Base-by-base conservation (phyloP, 208 protist species). In the Polymyxa betae region DNA sequence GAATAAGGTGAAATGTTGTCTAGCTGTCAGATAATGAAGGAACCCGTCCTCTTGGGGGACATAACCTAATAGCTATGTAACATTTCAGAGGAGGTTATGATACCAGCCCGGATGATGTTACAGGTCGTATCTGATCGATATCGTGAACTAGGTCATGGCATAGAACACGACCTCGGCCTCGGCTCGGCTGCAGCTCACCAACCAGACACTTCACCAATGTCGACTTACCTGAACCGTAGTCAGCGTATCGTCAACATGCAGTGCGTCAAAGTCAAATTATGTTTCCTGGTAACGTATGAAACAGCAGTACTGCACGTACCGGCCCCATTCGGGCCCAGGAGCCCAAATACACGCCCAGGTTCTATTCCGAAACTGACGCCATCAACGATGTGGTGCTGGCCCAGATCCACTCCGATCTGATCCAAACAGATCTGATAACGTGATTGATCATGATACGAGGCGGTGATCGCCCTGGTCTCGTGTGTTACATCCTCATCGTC, bases 361-460 rank as follows among this genome's bases (percentile, higher is more conserved):
- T 35, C 40, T 5, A 82, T 82, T 5, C 72, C 72, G n/a, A 82
- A 82, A 82, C 72, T 82, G n/a, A 82, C 35, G 72, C 72, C 49
- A 24, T 60, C 12, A 60, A 60, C 49, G 49, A 60, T 60, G 24
- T 60, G 12, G 5, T 29, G 12, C 12, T 60, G 12, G 24, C 49
- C 49, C 49, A 60, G 24, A 24, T 24, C 24, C 5, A 60, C 24
- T 24, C 12, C 49, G 49, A 60, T 60, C 5, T 60, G 5, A 60
- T 60, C 49, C 5, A 60, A 24, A 24, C 49, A 60, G 12, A 60
- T 60, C 5, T 60, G 12, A 24, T 60, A 5, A 24, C 24, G 24
- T 60, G 49, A 29, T 24, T 60, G 12, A n/a, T n/a, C n/a, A n/a
- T n/a, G n/a, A 24, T 60, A 60, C 24, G 5, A 24, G 49, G 12